phyloP scores from a whole-genome alignment of 345 rosid genomes.

The Heritiera fomes region DNA sequence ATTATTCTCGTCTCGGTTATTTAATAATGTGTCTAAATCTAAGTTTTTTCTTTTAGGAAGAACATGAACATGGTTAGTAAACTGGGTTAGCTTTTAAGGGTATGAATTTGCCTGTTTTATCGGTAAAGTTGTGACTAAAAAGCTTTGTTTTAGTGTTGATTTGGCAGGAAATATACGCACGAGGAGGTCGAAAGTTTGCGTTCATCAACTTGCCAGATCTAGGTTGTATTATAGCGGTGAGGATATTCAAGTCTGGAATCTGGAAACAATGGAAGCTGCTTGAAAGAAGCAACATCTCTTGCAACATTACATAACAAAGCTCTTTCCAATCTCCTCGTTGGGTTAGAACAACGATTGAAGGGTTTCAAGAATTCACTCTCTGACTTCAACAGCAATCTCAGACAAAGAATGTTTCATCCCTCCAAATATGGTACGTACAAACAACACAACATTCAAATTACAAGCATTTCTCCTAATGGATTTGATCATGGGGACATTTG shows the following conservation, averaged over 20 bases:
- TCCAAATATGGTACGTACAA: constrained; percentile 56
- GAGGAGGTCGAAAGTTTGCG: constrained; percentile 76
- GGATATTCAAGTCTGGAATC: constrained; percentile 36
- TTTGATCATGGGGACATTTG: neutral
- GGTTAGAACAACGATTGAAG: constrained; percentile 42
- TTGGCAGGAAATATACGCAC: constrained; percentile 56
- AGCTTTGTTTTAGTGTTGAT: neutral
- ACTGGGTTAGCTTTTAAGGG: neutral
- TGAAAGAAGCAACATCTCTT: constrained; percentile 41
- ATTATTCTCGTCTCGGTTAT: neutral
- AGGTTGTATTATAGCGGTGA: constrained; percentile 69
- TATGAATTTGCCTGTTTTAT: neutral
- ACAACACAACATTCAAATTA: neutral
- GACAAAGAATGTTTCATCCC: constrained; percentile 54
- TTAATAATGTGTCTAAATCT: neutral
- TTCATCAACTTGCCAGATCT: constrained; percentile 58
- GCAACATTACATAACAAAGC: constrained; percentile 64
- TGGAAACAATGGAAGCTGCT: constrained; percentile 48
- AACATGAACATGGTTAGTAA: neutral
- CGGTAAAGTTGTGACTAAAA: neutral
- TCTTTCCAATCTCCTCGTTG: constrained; percentile 39
- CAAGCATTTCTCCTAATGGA: neutral
- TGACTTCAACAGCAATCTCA: constrained; percentile 49
- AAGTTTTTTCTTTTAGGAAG: neutral
- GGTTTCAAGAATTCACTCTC: constrained; percentile 72